Evolutionary conservation across 2,329 filamentous ascomycete species (phyloP).

Genomic region (Fusarium sp.): DNA sequence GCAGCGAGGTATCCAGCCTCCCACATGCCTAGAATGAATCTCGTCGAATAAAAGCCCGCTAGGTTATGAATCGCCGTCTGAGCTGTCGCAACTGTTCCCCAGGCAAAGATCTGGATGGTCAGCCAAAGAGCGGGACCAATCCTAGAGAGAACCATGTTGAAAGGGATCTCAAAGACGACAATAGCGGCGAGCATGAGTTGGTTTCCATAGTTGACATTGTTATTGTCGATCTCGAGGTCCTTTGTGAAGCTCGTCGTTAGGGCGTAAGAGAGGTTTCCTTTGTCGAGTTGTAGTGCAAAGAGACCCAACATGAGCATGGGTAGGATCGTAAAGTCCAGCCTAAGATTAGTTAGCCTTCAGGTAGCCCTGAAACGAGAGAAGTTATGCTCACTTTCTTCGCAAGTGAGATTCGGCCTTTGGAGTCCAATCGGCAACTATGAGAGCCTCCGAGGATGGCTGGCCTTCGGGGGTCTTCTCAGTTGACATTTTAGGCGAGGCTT

Average conservation of each 20-base stretch:
- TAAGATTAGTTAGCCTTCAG: background rate
- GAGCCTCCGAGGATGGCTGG: background rate
- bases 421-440: background rate
- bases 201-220: background rate
- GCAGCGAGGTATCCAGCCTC: background rate
- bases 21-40: background rate
- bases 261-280: background rate
- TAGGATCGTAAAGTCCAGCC: background rate
- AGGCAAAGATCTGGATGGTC: background rate
- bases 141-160: background rate
- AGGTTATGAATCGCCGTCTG: background rate
- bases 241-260: background rate
- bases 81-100: background rate
- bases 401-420: background rate
- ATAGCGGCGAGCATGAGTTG: background rate
- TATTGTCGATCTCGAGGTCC: background rate
- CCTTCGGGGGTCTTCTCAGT: background rate
- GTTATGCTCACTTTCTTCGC: background rate
- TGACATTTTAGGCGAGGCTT: background rate
- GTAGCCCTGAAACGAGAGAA: background rate
- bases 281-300: background rate
- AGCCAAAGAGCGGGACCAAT: background rate
- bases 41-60: background rate
- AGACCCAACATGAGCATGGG: background rate
- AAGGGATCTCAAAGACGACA: background rate